These are phyloP conservation scores for Elsinoe arachidis DNA, from an alignment of 2,329 filamentous ascomycete genomes.

Conservation along the genomic window DNA sequence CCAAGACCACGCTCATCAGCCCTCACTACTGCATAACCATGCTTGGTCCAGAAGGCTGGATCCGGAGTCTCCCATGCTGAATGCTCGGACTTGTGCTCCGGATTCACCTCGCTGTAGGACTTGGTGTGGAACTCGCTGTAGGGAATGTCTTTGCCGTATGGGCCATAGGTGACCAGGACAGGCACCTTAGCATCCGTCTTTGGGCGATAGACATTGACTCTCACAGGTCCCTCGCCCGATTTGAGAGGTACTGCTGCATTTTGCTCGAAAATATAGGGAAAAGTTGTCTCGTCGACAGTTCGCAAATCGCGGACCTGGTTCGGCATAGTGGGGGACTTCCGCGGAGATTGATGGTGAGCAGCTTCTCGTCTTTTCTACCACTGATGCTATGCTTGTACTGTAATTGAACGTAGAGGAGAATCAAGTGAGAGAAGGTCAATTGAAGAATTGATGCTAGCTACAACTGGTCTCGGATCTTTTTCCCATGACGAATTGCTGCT, in stretches of 20 bases:
- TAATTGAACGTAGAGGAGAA: neutral
- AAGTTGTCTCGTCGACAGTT: constrained; percentile 24
- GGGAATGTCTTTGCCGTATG: constrained; percentile 64
- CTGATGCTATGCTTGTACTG: neutral
- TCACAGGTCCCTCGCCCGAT: constrained; percentile 24
- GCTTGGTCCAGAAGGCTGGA: constrained; percentile 29
- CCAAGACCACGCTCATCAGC: constrained; percentile 45
- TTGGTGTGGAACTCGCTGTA: constrained; percentile 49
- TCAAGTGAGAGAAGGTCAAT: neutral
- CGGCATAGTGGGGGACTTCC: constrained; percentile 13
- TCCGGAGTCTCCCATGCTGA: constrained; percentile 39
- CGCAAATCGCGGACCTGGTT: constrained; percentile 26
- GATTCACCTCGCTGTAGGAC: constrained; percentile 38
- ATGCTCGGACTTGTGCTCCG: constrained; percentile 32
- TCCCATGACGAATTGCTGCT: constrained; percentile 1
- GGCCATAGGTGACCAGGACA: constrained; percentile 62
- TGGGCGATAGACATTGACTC: constrained; percentile 29
- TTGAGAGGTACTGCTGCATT: constrained; percentile 26
- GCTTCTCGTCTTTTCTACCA: neutral
- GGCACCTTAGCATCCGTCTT: constrained; percentile 38
- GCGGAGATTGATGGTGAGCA: neutral
- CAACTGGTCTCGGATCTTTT: neutral
- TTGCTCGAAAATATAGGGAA: constrained; percentile 27
- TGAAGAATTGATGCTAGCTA: neutral
- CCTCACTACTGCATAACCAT: constrained; percentile 27